phyloP scores from a whole-genome alignment of 352 stramenopile species.

The Blastocystis sp. region DNA sequence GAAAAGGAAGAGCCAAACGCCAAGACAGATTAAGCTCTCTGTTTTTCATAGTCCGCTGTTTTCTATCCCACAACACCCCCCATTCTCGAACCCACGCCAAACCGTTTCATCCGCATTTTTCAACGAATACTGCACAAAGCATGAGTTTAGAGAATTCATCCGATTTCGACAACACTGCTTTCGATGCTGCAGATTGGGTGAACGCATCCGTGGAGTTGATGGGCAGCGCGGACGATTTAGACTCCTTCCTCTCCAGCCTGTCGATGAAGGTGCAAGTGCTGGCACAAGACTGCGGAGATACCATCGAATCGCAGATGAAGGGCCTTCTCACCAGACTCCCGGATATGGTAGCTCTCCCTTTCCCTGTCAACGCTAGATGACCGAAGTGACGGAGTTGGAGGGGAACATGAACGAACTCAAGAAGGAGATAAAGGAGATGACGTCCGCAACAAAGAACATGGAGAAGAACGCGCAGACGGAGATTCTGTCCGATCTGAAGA shows the following conservation, averaged over 20 bases:
- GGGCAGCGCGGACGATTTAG: constrained; percentile 24
- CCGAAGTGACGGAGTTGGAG: background rate
- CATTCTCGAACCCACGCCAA: no score
- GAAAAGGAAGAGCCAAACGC: no score
- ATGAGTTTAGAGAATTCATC: background rate
- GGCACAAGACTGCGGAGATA: constrained; percentile 38
- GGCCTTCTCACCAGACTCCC: constrained; percentile 15
- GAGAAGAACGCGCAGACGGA: constrained; percentile 22
- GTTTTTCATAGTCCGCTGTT: no score
- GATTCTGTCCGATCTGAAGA: constrained; percentile 20
- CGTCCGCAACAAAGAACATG: background rate
- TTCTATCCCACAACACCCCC: no score
- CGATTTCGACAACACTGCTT: background rate
- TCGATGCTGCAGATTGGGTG: constrained; percentile 1
- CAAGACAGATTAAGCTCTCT: background rate
- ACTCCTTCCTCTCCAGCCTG: constrained; percentile 24
- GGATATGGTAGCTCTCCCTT: constrained; percentile 3
- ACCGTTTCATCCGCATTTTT: background rate
- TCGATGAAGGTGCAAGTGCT: constrained; percentile 24
- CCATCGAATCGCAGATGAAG: constrained; percentile 11
- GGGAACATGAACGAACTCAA: constrained; percentile 2
- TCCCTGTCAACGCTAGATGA: background rate
- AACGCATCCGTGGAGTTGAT: constrained; percentile 3
- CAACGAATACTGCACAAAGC: background rate
- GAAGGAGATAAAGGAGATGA: constrained; percentile 1